phyloP scores from a whole-genome alignment of 1,284 basidiomycete genomes.

The Leccinum laetum region DNA sequence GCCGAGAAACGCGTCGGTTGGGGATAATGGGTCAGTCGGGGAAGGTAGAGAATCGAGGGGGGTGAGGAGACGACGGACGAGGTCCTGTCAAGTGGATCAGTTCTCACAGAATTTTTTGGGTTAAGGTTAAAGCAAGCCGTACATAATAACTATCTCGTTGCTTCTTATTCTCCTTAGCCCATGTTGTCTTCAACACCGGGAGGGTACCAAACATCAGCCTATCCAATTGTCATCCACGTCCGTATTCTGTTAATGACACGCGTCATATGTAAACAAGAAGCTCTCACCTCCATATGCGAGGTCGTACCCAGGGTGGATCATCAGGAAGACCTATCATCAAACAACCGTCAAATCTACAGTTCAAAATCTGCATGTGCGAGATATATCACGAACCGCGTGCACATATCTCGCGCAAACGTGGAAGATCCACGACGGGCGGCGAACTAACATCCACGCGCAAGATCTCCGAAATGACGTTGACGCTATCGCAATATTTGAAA shows the following conservation, averaged over 20 bases:
- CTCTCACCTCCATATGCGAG: constrained; percentile 69
- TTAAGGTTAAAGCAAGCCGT: constrained; percentile 22
- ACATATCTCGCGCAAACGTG: constrained; percentile 54
- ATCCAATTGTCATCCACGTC: constrained; percentile 2
- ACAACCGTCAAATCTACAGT: constrained; percentile 6
- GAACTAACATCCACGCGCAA: constrained; percentile 45
- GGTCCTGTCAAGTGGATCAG: constrained; percentile 45
- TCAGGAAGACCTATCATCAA: constrained; percentile 60
- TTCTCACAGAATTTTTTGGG: not conserved
- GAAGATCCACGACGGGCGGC: constrained; percentile 56
- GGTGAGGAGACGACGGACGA: constrained; percentile 59
- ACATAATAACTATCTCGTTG: constrained; percentile 75
- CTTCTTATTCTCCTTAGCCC: constrained; percentile 56
- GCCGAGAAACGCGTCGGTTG: constrained; percentile 50
- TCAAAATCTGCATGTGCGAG: not conserved
- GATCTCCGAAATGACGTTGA: constrained; percentile 56
- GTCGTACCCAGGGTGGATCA: constrained; percentile 69
- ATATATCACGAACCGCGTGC: constrained; percentile 46
- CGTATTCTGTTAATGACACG: not conserved
- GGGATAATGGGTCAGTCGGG: constrained; percentile 42
- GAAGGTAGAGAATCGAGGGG: constrained; percentile 51
- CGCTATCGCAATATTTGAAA: constrained; percentile 34
- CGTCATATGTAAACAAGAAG: not conserved
- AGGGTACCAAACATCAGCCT: constrained; percentile 67
- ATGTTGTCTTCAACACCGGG: constrained; percentile 54